Percentiles rank a stretch among this genome's conserved stretches.
These are phyloP conservation scores for Lactarius tabidus DNA, from an alignment of 768 basidiomycete species.

Conservation along the genomic window DNA sequence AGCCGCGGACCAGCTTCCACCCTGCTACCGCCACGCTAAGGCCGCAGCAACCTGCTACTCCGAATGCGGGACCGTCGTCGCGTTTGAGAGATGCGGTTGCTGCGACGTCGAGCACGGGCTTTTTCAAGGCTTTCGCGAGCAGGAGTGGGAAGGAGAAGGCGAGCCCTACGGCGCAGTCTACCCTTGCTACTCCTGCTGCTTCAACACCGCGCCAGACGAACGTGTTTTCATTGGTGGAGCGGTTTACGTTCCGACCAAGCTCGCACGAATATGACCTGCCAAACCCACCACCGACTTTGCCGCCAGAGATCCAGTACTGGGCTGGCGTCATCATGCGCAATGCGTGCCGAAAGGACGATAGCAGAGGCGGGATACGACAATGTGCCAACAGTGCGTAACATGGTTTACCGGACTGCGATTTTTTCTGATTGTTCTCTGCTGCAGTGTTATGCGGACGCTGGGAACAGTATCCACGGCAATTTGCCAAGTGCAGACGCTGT, in stretches of 20 bases:
- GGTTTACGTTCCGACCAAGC: conserved; percentile 93
- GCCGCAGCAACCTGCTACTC: conserved; percentile 14
- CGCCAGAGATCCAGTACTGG: conserved; percentile 96
- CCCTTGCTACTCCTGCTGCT: conserved; percentile 29
- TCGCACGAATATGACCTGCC: conserved; percentile 71
- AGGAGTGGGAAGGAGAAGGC: conserved; percentile 49
- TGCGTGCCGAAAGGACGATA: conserved; percentile 96
- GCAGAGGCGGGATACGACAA: conserved; percentile 87
- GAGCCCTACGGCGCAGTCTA: conserved; percentile 25
- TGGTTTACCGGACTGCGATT: not conserved
- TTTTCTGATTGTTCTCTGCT: not conserved
- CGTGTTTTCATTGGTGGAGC: conserved; percentile 92
- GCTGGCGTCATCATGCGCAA: conserved; percentile 99
- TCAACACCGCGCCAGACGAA: conserved; percentile 60
- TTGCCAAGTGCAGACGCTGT: conserved; percentile 94
- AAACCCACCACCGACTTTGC: conserved; percentile 64
- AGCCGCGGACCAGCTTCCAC: conserved; percentile 76
- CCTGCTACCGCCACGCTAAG: conserved; percentile 51
- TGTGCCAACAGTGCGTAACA: conserved; percentile 87
- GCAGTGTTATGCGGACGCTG: conserved; percentile 96
- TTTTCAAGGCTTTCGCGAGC: conserved; percentile 46
- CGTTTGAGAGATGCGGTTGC: conserved; percentile 11
- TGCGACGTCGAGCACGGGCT: conserved; percentile 19
- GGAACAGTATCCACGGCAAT: conserved; percentile 91
- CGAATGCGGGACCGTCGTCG: conserved; percentile 23